A percentile compares a stretch with the other conserved stretches of the same genome.
phyloP scores from a whole-genome alignment of 805 yeast genomes.

The Candida easanensis region DNA sequence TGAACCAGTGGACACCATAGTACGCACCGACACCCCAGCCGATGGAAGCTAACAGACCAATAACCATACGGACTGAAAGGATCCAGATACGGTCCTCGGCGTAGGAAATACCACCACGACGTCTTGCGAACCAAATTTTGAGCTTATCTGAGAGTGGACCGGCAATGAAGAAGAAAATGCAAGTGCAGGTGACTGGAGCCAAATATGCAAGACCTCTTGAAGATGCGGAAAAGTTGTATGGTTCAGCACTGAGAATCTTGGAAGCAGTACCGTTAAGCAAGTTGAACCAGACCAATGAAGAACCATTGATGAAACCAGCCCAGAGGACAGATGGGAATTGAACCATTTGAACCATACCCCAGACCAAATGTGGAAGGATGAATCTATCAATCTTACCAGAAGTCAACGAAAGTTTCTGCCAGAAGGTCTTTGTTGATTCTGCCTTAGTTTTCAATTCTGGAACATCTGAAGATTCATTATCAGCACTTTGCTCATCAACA shows the following conservation, averaged over 20 bases:
- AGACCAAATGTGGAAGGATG: conserved; percentile 29
- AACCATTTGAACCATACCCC: conserved; percentile 39
- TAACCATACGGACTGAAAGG: conserved; percentile 39
- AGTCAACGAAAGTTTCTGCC: conserved; percentile 42
- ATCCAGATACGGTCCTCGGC: conserved; percentile 61
- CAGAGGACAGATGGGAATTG: conserved; percentile 55
- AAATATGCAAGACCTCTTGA: conserved; percentile 49
- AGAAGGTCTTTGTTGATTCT: conserved; percentile 32
- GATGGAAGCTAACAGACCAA: conserved; percentile 53
- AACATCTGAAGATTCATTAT: conserved; percentile 2
- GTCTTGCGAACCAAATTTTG: conserved; percentile 44
- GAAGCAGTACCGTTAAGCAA: conserved; percentile 49
- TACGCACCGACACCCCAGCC: conserved; percentile 66
- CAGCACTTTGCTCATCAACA: conserved; percentile 12
- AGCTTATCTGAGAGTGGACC: conserved; percentile 52
- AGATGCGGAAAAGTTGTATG: conserved; percentile 49
- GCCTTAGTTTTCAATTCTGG: not conserved
- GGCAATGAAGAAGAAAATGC: conserved; percentile 41
- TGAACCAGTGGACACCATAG: conserved; percentile 52
- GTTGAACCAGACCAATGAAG: conserved; percentile 45
- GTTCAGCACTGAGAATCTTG: conserved; percentile 39
- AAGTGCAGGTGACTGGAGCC: conserved; percentile 49
- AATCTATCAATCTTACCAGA: conserved; percentile 34
- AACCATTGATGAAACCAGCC: conserved; percentile 52
- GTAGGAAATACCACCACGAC: conserved; percentile 47